Conservation (phyloP, 1,139 yeast genomes). For the Meyerozyma smithsonii region DNA sequence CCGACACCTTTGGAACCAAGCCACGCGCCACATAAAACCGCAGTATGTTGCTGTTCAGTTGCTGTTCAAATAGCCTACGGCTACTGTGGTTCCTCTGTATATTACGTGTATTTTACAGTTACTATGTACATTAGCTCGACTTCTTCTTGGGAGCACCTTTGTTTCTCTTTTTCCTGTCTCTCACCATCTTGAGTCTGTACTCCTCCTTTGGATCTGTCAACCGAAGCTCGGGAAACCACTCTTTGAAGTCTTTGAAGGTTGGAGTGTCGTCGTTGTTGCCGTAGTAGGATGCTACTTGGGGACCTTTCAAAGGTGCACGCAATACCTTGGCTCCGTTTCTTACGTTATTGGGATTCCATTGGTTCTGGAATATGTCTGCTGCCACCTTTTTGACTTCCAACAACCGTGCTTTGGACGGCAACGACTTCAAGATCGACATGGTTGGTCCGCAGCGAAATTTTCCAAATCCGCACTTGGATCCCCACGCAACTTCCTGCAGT, state of each 20-base stretch:
- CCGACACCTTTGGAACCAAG: constrained; percentile 11
- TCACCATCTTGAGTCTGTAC: constrained; percentile 61
- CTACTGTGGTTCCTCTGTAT: neutral
- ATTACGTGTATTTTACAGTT: neutral
- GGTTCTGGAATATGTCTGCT: constrained; percentile 52
- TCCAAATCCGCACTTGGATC: neutral
- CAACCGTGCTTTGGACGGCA: constrained; percentile 41
- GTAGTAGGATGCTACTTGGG: constrained; percentile 65
- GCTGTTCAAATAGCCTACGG: no score
- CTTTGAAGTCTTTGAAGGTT: constrained; percentile 55
- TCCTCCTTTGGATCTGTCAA: constrained; percentile 73
- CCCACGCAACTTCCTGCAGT: neutral
- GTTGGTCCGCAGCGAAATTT: neutral
- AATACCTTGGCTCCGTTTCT: constrained; percentile 80
- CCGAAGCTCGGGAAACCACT: constrained; percentile 52
- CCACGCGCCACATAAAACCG: no score
- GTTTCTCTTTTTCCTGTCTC: constrained; percentile 76
- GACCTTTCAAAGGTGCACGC: constrained; percentile 72
- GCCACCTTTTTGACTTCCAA: constrained; percentile 52
- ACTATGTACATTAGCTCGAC: constrained; percentile 11
- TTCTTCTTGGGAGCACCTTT: constrained; percentile 90
- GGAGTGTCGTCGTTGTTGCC: constrained; percentile 66
- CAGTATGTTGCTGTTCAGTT: no score
- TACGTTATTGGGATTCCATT: constrained; percentile 56
- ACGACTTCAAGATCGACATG: constrained; percentile 4